Evolutionary conservation across 2,329 filamentous ascomycete genomes (phyloP), one percentile per base, ranked within the genome.

Genomic region (Ceratocystis ficicola): DNA sequence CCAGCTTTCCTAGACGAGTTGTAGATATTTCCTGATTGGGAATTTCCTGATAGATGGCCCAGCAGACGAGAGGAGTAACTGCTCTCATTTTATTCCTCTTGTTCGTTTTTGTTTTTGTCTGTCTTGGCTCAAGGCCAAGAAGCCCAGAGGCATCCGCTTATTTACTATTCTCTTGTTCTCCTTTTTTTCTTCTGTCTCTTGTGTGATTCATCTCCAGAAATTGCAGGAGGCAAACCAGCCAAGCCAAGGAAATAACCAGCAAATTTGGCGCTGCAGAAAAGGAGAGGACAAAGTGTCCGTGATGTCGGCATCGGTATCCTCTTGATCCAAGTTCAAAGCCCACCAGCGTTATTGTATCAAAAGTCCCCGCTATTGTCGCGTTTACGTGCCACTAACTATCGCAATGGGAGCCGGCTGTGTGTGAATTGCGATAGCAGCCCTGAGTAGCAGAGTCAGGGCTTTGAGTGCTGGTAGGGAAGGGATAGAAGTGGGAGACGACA

Each of bases 21-120:
- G 55, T 59, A 59, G 55, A 59, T 59, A 59, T 59, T 59, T 4
- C 55, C 55, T 59, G 55, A 36, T 59, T 36, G 15, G 55, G 55
- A 59, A 59, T n/a, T 59, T 32, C 7, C 15, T 17, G 15, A n/a
- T 36, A 8, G 55, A 36, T 30, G 55, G 25, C 10, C 28, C 8
- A 36, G 28, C 55, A 57, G 17, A 36, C 12, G 28, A n/a, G 32
- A 7, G 17, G 32, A 32, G 55, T 25, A n/a, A 2, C 55, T n/a
- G 30, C 28, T 8, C 55, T 59, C 55, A 22, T 12, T 22, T 52
- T 10, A 20, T 20, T 59, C 25, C 55, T 36, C 28, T 32, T 20
- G 15, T 25, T 59, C 55, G 20, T 20, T 22, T 15, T 22, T 50
- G n/a, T 20, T 22, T 52, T 22, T 17, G 46, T 7, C 5, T 52